These are phyloP conservation scores for Gracilariopsis chorda DNA, from an alignment of 23 red algal species.

Conservation along the genomic window DNA sequence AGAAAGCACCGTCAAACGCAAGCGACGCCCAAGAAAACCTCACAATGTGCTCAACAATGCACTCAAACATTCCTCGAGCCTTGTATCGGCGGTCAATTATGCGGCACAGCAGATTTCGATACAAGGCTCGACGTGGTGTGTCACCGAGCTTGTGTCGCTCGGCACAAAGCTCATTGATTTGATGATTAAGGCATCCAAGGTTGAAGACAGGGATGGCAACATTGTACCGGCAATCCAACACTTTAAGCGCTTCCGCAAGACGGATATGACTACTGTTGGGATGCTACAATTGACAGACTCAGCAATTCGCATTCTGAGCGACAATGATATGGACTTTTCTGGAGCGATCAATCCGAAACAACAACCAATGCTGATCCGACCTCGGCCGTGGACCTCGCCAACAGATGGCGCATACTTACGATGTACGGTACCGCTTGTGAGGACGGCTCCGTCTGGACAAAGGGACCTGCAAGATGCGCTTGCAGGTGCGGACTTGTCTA, in stretches of 20 bases:
- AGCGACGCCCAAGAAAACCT: background rate
- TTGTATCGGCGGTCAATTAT: conserved; percentile 69
- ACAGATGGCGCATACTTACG: conserved; percentile 63
- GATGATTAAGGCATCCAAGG: conserved; percentile 32
- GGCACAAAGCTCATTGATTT: conserved; percentile 66
- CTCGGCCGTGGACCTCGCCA: conserved; percentile 78
- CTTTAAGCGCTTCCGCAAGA: conserved; percentile 4
- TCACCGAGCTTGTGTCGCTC: conserved; percentile 5
- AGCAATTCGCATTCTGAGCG: conserved; percentile 30
- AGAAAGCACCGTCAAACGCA: background rate
- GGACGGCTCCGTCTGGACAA: conserved; percentile 8
- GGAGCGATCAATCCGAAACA: conserved; percentile 49
- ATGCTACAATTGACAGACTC: conserved; percentile 29
- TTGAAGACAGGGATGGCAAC: conserved; percentile 9
- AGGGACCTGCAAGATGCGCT: conserved; percentile 51
- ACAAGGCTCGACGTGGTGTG: conserved; percentile 17
- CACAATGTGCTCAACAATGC: background rate
- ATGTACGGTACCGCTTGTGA: conserved; percentile 52
- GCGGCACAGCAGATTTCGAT: conserved; percentile 51
- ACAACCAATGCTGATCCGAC: conserved; percentile 89
- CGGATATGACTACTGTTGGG: conserved; percentile 19
- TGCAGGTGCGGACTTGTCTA: conserved; percentile 45
- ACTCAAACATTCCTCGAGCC: background rate
- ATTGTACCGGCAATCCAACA: conserved; percentile 71
- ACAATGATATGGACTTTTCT: conserved; percentile 30